Evolutionary conservation across 2,329 filamentous ascomycete genomes (phyloP).

Genomic region (Cladosporium sp.): DNA sequence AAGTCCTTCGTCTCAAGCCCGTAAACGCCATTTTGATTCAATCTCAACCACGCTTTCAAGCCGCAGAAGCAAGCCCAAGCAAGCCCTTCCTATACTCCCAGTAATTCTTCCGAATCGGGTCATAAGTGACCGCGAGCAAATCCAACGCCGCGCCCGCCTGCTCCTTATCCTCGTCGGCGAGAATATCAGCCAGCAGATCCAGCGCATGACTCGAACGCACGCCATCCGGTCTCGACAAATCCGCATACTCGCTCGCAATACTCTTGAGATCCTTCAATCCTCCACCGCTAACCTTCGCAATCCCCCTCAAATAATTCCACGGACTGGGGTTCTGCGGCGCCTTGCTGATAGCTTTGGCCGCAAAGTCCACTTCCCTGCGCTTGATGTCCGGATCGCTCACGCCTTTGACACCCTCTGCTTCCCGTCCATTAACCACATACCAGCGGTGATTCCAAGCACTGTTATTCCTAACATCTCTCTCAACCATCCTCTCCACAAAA

Average conservation of each 20-base stretch:
- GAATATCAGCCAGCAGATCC: slow-evolving; percentile 68
- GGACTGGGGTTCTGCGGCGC: slow-evolving; percentile 92
- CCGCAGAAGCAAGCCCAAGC: slow-evolving; percentile 28
- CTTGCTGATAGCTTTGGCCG: slow-evolving; percentile 65
- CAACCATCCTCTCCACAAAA: slow-evolving; percentile 67
- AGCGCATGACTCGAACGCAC: slow-evolving; percentile 61
- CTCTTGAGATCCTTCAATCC: slow-evolving; percentile 46
- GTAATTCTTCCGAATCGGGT: slow-evolving; percentile 85
- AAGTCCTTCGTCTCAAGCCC: not conserved
- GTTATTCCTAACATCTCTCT: slow-evolving; percentile 86
- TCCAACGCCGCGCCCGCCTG: slow-evolving; percentile 66
- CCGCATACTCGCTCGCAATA: slow-evolving; percentile 52
- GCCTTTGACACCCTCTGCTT: slow-evolving; percentile 33
- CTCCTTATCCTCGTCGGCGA: slow-evolving; percentile 45
- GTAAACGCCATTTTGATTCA: not conserved
- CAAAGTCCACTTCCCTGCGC: slow-evolving; percentile 65
- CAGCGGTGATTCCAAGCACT: slow-evolving; percentile 97
- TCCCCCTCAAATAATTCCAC: slow-evolving; percentile 86
- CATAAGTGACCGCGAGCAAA: slow-evolving; percentile 77
- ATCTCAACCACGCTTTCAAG: not conserved
- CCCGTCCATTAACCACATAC: slow-evolving; percentile 74
- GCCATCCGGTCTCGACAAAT: slow-evolving; percentile 43
- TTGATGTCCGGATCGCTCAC: slow-evolving; percentile 51
- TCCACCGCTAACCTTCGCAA: slow-evolving; percentile 61
- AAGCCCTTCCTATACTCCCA: slow-evolving; percentile 71